Percentiles rank a stretch among this genome's conserved stretches.
phyloP scores from a whole-genome alignment of 1,139 yeast genomes.

The Insectozyma bohioensis region DNA sequence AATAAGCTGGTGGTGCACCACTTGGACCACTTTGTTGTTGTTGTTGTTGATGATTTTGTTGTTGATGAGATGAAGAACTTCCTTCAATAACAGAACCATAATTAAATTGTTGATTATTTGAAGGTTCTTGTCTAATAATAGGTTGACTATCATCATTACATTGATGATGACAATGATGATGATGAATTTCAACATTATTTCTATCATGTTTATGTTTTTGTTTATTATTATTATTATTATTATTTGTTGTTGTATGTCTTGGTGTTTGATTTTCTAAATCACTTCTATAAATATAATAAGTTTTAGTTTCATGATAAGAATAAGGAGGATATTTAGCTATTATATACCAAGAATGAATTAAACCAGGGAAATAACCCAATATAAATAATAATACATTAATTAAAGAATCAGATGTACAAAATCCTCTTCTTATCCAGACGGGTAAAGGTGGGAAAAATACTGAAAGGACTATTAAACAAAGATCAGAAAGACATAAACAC shows the following conservation, averaged over 20 bases:
- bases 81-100: constrained; percentile 31
- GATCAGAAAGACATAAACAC: constrained; percentile 41
- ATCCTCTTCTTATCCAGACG: constrained; percentile 66
- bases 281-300: constrained; percentile 33
- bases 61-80: constrained; percentile 10
- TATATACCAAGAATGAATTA: constrained; percentile 66
- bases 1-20: constrained; percentile 36
- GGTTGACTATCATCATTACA: neutral
- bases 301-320: constrained; percentile 17
- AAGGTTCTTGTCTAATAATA: constrained; percentile 11
- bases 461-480: constrained; percentile 57
- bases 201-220: constrained; percentile 12
- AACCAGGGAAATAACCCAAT: constrained; percentile 68
- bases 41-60: too few relatives aligned
- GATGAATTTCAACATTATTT: constrained; percentile 12
- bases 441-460: constrained; percentile 72
- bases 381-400: constrained; percentile 58
- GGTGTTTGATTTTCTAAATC: constrained; percentile 33
- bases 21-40: constrained; percentile 5
- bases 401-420: constrained; percentile 60
- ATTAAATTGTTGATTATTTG: constrained; percentile 10
- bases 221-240: constrained; percentile 22
- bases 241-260: constrained; percentile 8
- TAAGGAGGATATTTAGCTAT: constrained; percentile 49
- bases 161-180: constrained; percentile 25